phyloP scores from a whole-genome alignment of 2,329 filamentous ascomycete species.

The Didymosphaeria variabile region DNA sequence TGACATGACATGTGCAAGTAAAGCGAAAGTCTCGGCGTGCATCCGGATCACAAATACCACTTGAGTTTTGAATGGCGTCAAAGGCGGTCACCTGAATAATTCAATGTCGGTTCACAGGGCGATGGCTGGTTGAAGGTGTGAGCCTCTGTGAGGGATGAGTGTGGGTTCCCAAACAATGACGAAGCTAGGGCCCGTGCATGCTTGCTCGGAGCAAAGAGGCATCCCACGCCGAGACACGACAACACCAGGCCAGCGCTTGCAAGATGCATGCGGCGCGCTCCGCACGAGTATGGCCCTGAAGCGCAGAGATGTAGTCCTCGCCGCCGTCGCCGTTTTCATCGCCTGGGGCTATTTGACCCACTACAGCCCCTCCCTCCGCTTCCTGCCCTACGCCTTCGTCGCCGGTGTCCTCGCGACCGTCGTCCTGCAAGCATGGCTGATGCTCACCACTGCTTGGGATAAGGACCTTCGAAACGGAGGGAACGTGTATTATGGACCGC shows the following conservation, averaged over 20 bases:
- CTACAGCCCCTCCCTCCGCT: slow-evolving; percentile 84
- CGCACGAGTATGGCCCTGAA: slow-evolving; percentile 73
- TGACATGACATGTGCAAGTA: background rate
- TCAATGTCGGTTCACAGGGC: too few relatives aligned
- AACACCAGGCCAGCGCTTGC: slow-evolving; percentile 13
- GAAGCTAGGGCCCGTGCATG: slow-evolving; percentile 5
- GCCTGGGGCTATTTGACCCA: slow-evolving; percentile 87
- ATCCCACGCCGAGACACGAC: slow-evolving; percentile 6
- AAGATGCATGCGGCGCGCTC: slow-evolving; percentile 49
- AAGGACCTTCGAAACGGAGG: slow-evolving; percentile 53
- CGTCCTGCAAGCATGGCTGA: slow-evolving; percentile 64
- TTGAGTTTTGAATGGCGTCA: too few relatives aligned
- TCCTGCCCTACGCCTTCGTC: slow-evolving; percentile 84
- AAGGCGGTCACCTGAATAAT: too few relatives aligned
- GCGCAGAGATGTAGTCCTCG: slow-evolving; percentile 73
- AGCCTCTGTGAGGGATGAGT: background rate
- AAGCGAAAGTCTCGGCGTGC: background rate
- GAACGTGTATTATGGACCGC: slow-evolving; percentile 53
- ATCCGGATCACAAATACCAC: too few relatives aligned
- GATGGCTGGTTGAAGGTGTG: too few relatives aligned
- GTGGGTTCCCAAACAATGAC: background rate
- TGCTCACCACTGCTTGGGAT: slow-evolving; percentile 66
- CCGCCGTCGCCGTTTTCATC: slow-evolving; percentile 75
- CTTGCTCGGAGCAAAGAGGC: slow-evolving; percentile 8
- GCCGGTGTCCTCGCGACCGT: slow-evolving; percentile 69